Conservation (phyloP, 2,329 filamentous ascomycete genomes). For the Zymoseptoria passerinii region DNA sequence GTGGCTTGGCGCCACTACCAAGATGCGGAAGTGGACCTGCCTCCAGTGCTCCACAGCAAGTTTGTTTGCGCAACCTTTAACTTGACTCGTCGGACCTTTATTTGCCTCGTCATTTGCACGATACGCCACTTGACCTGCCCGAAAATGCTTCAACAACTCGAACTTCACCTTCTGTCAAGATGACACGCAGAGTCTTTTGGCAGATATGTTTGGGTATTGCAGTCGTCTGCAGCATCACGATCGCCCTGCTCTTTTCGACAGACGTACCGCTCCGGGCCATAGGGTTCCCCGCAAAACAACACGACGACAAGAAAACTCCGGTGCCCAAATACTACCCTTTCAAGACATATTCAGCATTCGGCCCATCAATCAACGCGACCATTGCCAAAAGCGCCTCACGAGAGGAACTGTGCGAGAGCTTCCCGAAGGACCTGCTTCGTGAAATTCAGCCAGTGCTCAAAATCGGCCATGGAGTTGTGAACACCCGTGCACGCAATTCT, state of each 20-base stretch:
- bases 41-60: not conserved
- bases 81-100: not conserved
- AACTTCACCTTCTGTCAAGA: not conserved
- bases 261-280: not conserved
- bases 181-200: slow-evolving; percentile 2
- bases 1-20: not conserved
- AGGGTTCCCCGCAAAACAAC: not conserved
- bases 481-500: slow-evolving; percentile 38
- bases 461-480: slow-evolving; percentile 41
- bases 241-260: slow-evolving; percentile 1
- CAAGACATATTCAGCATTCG: slow-evolving; percentile 14
- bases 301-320: not conserved
- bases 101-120: not conserved
- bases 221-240: not conserved
- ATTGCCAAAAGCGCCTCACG: slow-evolving; percentile 5
- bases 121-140: not conserved
- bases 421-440: slow-evolving; percentile 34
- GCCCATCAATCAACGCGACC: slow-evolving; percentile 5
- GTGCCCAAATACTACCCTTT: slow-evolving; percentile 15
- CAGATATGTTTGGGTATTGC: slow-evolving; percentile 2
- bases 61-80: not conserved
- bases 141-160: not conserved
- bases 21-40: not conserved
- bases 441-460: slow-evolving; percentile 43
- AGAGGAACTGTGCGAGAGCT: slow-evolving; percentile 32